These are phyloP conservation scores for Ustulina deusta DNA, from an alignment of 2,329 filamentous ascomycete genomes.

Conservation along the genomic window DNA sequence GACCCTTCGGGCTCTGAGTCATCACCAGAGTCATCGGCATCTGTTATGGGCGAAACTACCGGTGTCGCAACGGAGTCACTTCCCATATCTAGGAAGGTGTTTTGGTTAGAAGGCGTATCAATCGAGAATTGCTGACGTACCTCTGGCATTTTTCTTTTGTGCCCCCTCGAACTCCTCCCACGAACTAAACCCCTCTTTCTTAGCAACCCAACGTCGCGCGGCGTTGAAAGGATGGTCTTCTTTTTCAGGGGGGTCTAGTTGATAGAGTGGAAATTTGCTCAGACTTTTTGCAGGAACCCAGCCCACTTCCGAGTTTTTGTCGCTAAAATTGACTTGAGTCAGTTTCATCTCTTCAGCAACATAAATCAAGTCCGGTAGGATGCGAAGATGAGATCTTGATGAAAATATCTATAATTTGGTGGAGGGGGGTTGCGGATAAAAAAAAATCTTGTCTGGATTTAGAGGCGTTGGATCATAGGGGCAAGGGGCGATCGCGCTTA, in stretches of 20 bases:
- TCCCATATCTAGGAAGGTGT: neutral
- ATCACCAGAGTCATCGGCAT: neutral
- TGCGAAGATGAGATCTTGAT: neutral
- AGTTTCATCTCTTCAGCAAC: neutral
- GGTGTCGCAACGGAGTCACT: neutral
- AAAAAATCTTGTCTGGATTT: neutral
- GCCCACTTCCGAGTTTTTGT: slow-evolving; percentile 44
- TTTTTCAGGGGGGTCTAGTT: slow-evolving; percentile 30
- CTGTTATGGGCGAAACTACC: slow-evolving; percentile 10
- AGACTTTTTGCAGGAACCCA: slow-evolving; percentile 45
- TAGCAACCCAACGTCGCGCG: slow-evolving; percentile 47
- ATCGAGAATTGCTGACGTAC: slow-evolving; percentile 29
- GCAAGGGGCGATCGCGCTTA: neutral
- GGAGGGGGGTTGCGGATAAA: no score
- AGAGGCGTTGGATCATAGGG: no score
- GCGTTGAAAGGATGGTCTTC: slow-evolving; percentile 42
- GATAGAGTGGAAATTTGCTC: slow-evolving; percentile 44
- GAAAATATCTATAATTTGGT: neutral
- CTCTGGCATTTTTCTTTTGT: slow-evolving; percentile 18
- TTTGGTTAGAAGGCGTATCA: neutral
- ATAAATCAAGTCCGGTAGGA: neutral
- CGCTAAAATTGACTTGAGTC: slow-evolving; percentile 35
- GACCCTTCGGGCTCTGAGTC: slow-evolving; percentile 27
- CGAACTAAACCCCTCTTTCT: slow-evolving; percentile 43
- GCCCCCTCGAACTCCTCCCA: slow-evolving; percentile 45